Conservation (phyloP, 768 basidiomycete genomes). For the Suillus alpinus region DNA sequence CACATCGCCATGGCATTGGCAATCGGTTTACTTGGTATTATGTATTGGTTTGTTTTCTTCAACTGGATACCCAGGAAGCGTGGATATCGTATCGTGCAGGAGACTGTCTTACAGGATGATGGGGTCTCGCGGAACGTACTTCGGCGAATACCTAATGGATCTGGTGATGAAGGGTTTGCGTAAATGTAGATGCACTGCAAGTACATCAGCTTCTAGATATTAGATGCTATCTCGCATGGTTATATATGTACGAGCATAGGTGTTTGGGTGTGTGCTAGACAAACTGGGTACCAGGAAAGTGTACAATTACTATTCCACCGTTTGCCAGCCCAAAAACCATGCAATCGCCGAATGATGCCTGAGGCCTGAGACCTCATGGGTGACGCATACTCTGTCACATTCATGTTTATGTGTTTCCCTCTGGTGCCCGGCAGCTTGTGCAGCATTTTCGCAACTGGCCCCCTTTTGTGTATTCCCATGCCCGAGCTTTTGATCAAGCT, state of each 20-base stretch:
- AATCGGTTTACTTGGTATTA: constrained; percentile 46
- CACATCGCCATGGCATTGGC: constrained; percentile 48
- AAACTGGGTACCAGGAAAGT: constrained; percentile 12
- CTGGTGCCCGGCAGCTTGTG: constrained; percentile 41
- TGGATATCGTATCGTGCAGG: constrained; percentile 48
- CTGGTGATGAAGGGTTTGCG: background rate
- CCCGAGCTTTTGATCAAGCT: constrained; percentile 64
- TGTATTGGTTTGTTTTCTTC: constrained; percentile 57
- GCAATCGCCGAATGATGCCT: constrained; percentile 16
- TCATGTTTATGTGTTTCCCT: constrained; percentile 60
- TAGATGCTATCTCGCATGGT: background rate
- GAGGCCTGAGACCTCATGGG: constrained; percentile 20
- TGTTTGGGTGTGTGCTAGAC: background rate
- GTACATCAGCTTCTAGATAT: background rate
- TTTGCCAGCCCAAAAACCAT: constrained; percentile 28
- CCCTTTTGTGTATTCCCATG: constrained; percentile 72
- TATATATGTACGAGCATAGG: background rate
- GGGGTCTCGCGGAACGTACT: constrained; percentile 58
- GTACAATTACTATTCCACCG: constrained; percentile 25
- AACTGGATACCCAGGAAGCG: constrained; percentile 46
- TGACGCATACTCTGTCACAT: no score
- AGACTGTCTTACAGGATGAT: constrained; percentile 50
- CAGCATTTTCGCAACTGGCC: constrained; percentile 50
- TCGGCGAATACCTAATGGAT: constrained; percentile 30
- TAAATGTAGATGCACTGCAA: background rate